Evolutionary conservation across 495 filamentous ascomycete genomes (phyloP).

Genomic region (Lasiosphaeriaceae sp.): DNA sequence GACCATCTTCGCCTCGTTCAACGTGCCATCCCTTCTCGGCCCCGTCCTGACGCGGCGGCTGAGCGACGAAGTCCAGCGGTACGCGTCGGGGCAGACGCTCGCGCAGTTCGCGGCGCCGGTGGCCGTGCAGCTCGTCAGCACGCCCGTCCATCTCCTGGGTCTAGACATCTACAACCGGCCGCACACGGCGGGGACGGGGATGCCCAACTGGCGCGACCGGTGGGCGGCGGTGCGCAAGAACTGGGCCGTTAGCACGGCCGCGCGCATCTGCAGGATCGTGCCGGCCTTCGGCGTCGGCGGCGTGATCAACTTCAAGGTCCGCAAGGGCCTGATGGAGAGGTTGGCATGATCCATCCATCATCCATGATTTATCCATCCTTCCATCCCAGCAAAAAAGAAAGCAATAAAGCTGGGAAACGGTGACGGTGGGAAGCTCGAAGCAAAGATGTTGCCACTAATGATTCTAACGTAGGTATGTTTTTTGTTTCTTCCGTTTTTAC

Average conservation of each 20-base stretch:
- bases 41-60: slow-evolving; percentile 54
- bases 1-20: slow-evolving; percentile 93
- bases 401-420: no score
- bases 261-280: slow-evolving; percentile 85
- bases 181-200: slow-evolving; percentile 31
- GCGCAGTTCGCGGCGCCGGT: slow-evolving; percentile 83
- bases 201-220: slow-evolving; percentile 50
- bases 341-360: no score
- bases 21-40: slow-evolving; percentile 75
- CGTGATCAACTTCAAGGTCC: slow-evolving; percentile 75
- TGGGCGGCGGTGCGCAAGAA: slow-evolving; percentile 64
- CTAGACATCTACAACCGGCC: slow-evolving; percentile 84
- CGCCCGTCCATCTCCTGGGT: slow-evolving; percentile 83
- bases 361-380: no score
- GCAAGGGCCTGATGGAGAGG: slow-evolving; percentile 49
- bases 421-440: no score
- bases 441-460: no score
- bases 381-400: no score
- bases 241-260: slow-evolving; percentile 71
- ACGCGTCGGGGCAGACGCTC: slow-evolving; percentile 46
- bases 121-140: slow-evolving; percentile 74
- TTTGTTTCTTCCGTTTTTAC: no score
- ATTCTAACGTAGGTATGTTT: no score
- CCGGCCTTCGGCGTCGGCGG: slow-evolving; percentile 93
- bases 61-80: slow-evolving; percentile 41